phyloP scores from a whole-genome alignment of 2,329 filamentous ascomycete species.

The Penicillium sp. region DNA sequence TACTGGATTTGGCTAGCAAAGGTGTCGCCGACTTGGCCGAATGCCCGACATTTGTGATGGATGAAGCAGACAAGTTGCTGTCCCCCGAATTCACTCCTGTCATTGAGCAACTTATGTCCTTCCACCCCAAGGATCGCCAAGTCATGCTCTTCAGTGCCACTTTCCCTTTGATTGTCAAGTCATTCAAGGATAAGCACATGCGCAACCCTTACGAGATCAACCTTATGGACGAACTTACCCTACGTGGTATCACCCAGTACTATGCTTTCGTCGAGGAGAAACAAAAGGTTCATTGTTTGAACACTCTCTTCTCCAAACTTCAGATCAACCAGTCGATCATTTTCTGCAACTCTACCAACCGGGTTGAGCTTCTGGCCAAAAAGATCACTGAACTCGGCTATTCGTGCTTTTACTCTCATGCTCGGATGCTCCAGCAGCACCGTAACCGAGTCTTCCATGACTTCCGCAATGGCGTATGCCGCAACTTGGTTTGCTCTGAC shows the following conservation, averaged over 20 bases:
- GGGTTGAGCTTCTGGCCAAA: conserved; percentile 94
- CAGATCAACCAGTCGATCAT: conserved; percentile 99
- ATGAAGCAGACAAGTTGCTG: conserved; percentile 96
- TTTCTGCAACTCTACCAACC: conserved; percentile 99
- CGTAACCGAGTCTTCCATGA: conserved; percentile 99
- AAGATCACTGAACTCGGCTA: conserved; percentile 99
- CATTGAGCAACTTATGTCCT: conserved; percentile 91
- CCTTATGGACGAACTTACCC: conserved; percentile 97
- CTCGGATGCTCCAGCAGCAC: conserved; percentile 94
- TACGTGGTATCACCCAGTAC: conserved; percentile 97
- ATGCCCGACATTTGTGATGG: conserved; percentile 98
- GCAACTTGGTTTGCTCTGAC: conserved; percentile 97
- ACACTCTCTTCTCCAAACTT: conserved; percentile 97
- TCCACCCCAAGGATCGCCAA: conserved; percentile 95
- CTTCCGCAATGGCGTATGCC: conserved; percentile 95
- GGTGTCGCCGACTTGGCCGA: conserved; percentile 93
- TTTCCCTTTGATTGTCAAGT: conserved; percentile 94
- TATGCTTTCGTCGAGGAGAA: conserved; percentile 99
- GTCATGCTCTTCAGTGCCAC: conserved; percentile 99
- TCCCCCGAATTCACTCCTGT: conserved; percentile 96
- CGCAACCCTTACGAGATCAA: conserved; percentile 96
- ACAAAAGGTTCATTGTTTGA: conserved; percentile 97
- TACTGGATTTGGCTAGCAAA: conserved; percentile 93
- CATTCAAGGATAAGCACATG: conserved; percentile 99
- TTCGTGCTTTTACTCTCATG: conserved; percentile 99